Base-by-base conservation (phyloP, 768 basidiomycete species). In the Fibroporia radiculosa region DNA sequence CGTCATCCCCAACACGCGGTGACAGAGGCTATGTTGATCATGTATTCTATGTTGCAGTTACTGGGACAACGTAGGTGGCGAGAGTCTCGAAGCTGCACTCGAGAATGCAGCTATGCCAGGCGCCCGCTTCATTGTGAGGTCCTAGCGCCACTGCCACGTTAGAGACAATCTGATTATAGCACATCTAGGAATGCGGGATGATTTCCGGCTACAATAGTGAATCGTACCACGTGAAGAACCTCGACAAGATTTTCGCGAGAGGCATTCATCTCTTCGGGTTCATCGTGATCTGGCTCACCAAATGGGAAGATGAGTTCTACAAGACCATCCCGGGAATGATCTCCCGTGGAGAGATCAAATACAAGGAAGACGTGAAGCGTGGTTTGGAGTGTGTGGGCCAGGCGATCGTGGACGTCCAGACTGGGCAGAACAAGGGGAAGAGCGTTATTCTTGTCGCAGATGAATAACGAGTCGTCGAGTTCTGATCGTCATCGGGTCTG, bases 301-400 rank as follows among this genome's bases (percentile, higher is more conserved):
- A 60, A 47, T 56, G 66, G 48, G 46, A 36, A 10, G 56, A 48
- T 14, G 36, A 48, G 43, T 68, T 66, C 48, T 60, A 61, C 44
- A n/a, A 44, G 24, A 59, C 58, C 42, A 42, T 64, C 28, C 62
- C 62, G 3, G 23, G 19, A 13, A 40, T 56, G 18, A 48, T 66
- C 40, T 60, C 61, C 18, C 24, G 49, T 40, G 63, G 67, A 32
- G 43, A 64, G 53, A 56, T 71, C 55, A 61, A 66, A 53, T 60
- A 65, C 52, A 46, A 56, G 43, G 63, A 72, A 53, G 48, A 67
- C 48, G 41, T 59, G 28, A 53, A 53, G 37, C 36, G 55, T 35
- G 61, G 67, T 2, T 49, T 70, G 6, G 55, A 63, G 45, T 49
- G 58, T 24, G 59, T 55, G 1, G 62, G 62, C 0, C 51, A 66